Percentiles rank a stretch among this genome's conserved stretches.
phyloP scores from a whole-genome alignment of 169 alveolate genomes.

The Cryptosporidium ryanae region DNA sequence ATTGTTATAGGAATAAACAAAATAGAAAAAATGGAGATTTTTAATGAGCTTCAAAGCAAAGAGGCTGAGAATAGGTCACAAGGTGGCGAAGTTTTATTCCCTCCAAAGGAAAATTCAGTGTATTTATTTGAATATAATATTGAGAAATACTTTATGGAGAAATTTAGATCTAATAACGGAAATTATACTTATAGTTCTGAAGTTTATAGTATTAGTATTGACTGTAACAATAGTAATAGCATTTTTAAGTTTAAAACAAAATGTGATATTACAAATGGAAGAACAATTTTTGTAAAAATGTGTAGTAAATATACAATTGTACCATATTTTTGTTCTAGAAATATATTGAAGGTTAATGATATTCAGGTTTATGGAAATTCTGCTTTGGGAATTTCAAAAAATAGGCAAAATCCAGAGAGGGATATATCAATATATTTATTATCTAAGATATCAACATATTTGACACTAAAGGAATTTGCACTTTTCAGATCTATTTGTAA shows the following conservation, averaged over 20 bases:
- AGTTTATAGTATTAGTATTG: neutral
- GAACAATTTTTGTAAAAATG: slow-evolving; percentile 26
- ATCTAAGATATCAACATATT: slow-evolving; percentile 35
- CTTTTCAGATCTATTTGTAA: slow-evolving; percentile 42
- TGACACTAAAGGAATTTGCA: slow-evolving; percentile 33
- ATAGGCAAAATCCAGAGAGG: neutral
- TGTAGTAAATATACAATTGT: slow-evolving; percentile 63
- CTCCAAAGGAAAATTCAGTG: slow-evolving; percentile 2
- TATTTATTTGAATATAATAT: slow-evolving; percentile 9
- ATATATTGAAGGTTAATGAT: slow-evolving; percentile 31
- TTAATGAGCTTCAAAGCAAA: slow-evolving; percentile 1
- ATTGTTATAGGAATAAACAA: slow-evolving; percentile 36
- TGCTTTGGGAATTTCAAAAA: slow-evolving; percentile 55
- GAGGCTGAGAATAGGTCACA: slow-evolving; percentile 39
- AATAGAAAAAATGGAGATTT: neutral
- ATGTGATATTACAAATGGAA: slow-evolving; percentile 41
- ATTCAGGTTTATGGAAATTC: slow-evolving; percentile 34
- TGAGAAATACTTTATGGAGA: slow-evolving; percentile 24
- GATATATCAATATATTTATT: slow-evolving; percentile 46
- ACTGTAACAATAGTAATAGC: neutral
- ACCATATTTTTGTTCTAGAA: slow-evolving; percentile 59
- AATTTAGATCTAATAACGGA: neutral
- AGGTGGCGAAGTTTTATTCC: slow-evolving; percentile 53
- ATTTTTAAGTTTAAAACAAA: no score
- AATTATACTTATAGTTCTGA: neutral